These are phyloP conservation scores for Solanum stenotomum DNA, from an alignment of 257 asterid genomes.

Conservation along the genomic window DNA sequence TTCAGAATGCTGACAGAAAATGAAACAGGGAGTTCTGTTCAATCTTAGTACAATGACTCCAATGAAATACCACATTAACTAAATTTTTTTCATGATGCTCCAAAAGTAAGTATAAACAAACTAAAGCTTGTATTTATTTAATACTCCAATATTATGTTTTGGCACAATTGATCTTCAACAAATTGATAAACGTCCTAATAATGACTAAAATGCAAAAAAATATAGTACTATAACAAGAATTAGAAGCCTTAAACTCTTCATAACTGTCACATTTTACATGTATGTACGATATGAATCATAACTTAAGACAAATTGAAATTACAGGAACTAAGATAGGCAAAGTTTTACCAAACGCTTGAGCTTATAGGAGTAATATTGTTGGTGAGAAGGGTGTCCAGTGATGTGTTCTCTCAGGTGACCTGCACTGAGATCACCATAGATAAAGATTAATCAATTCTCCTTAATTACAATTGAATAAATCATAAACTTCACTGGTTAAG, in stretches of 20 bases:
- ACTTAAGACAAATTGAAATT: not conserved
- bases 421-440: conserved; percentile 44
- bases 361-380: conserved; percentile 59
- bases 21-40: not conserved
- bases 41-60: not conserved
- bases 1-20: not conserved
- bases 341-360: conserved; percentile 63
- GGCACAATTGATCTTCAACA: not conserved
- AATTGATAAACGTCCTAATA: not conserved
- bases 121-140: not conserved
- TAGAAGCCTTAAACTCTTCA: not conserved
- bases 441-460: conserved; percentile 8
- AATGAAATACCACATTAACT: not conserved
- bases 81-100: not conserved
- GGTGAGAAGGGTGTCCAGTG: conserved; percentile 45
- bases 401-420: conserved; percentile 76
- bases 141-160: not conserved
- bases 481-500: not conserved
- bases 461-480: not conserved
- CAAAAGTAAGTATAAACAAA: not conserved
- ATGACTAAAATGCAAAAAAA: not conserved
- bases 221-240: not conserved
- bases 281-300: not conserved
- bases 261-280: not conserved
- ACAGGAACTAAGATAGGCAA: not conserved